Conservation (phyloP, 2,329 filamentous ascomycete genomes). For the Fusarium sp. region DNA sequence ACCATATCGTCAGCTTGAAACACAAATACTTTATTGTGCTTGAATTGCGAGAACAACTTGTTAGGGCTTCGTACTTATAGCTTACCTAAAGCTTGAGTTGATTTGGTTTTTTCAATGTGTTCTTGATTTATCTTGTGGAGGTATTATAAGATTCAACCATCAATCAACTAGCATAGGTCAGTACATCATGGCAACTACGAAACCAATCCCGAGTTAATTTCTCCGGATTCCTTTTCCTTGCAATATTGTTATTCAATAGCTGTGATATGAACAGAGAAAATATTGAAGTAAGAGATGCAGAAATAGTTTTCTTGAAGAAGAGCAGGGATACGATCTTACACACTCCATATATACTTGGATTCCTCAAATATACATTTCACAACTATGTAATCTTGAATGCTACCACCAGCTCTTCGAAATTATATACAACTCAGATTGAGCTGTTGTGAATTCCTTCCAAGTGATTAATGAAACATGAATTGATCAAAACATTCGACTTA, state of each 20-base stretch:
- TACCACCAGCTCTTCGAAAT: neutral
- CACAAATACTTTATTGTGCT: neutral
- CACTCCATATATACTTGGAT: too few relatives aligned
- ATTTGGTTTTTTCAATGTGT: too few relatives aligned
- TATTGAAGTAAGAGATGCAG: neutral
- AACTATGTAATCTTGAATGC: neutral
- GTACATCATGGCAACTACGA: neutral
- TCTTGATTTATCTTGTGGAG: neutral
- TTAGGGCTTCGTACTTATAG: neutral
- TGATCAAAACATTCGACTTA: neutral
- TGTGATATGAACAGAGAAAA: neutral
- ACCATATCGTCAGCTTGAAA: neutral
- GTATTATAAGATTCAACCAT: neutral
- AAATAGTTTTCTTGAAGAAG: neutral
- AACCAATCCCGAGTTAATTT: neutral
- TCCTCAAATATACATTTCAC: too few relatives aligned
- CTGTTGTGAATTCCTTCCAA: accelerated
- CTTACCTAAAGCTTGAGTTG: neutral
- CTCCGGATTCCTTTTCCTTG: neutral
- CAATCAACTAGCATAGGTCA: neutral
- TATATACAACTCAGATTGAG: too few relatives aligned
- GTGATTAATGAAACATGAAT: neutral
- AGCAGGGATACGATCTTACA: neutral
- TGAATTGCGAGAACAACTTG: neutral
- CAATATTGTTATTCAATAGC: too few relatives aligned